These are phyloP conservation scores for Solanum neorickii DNA, from an alignment of 257 asterid genomes.

Conservation along the genomic window DNA sequence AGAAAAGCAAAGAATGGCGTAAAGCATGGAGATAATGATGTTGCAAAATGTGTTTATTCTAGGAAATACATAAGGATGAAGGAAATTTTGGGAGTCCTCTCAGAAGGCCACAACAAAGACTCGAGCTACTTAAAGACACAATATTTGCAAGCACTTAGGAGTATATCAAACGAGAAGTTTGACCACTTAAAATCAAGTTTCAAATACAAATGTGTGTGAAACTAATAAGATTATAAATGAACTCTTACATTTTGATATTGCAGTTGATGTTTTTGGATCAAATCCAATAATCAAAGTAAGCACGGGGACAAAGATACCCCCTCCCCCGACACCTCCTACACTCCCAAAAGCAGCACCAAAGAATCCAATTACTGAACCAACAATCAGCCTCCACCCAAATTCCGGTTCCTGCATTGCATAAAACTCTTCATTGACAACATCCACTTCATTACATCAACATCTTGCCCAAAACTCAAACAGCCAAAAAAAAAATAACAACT, in stretches of 20 bases:
- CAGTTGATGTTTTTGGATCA: constrained; percentile 51
- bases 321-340: constrained; percentile 60
- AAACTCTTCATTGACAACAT: background rate
- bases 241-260: constrained; percentile 46
- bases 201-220: background rate
- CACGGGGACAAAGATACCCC: constrained; percentile 57
- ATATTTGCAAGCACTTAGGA: background rate
- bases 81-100: background rate
- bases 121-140: background rate
- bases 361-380: constrained; percentile 47
- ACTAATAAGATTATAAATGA: background rate
- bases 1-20: background rate
- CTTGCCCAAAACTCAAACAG: background rate
- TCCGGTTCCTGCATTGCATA: constrained; percentile 29
- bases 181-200: background rate
- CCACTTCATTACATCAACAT: background rate
- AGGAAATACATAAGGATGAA: background rate
- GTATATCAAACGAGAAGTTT: background rate
- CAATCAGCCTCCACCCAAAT: constrained; percentile 43
- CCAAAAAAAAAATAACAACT: background rate
- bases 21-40: background rate
- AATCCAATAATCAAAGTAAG: constrained; percentile 43
- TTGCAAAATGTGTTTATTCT: background rate
- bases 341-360: constrained; percentile 65
- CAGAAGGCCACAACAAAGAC: background rate